phyloP scores from a whole-genome alignment of 306 rosid genomes.

The Benincasa hispida region DNA sequence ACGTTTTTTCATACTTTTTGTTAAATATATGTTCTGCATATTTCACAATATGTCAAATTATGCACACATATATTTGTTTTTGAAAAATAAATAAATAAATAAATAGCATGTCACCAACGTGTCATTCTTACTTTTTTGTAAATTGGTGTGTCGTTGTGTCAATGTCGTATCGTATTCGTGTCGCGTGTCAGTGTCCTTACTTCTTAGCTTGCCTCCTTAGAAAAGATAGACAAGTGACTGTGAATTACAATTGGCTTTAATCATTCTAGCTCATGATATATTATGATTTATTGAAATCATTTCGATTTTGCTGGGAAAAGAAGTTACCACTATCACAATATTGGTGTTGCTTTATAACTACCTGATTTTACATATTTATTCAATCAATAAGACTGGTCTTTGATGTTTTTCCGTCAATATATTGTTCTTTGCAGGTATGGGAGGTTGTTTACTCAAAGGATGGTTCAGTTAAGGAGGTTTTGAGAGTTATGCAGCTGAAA shows the following conservation, averaged over 20 bases:
- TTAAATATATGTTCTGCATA: no score
- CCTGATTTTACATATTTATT: neutral
- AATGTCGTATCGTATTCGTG: no score
- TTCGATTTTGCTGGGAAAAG: neutral
- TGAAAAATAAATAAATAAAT: no score
- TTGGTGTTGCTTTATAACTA: neutral
- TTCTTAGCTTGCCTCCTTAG: neutral
- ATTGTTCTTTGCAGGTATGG: conserved; percentile 54
- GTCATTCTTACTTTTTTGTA: no score
- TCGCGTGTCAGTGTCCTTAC: no score
- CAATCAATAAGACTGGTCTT: neutral
- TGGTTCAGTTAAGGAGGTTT: conserved; percentile 90
- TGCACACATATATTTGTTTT: no score
- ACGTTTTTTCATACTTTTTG: no score
- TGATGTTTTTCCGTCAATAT: neutral
- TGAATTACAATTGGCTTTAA: neutral
- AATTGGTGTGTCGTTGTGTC: no score
- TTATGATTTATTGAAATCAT: neutral
- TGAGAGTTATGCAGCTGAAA: conserved; percentile 90
- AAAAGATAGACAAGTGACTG: neutral
- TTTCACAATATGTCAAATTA: no score
- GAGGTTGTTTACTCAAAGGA: conserved; percentile 84
- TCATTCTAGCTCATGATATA: neutral
- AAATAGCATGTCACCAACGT: no score
- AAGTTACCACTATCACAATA: neutral